Base-by-base conservation (phyloP, 768 basidiomycete genomes). In the Gyrodon lividus region DNA sequence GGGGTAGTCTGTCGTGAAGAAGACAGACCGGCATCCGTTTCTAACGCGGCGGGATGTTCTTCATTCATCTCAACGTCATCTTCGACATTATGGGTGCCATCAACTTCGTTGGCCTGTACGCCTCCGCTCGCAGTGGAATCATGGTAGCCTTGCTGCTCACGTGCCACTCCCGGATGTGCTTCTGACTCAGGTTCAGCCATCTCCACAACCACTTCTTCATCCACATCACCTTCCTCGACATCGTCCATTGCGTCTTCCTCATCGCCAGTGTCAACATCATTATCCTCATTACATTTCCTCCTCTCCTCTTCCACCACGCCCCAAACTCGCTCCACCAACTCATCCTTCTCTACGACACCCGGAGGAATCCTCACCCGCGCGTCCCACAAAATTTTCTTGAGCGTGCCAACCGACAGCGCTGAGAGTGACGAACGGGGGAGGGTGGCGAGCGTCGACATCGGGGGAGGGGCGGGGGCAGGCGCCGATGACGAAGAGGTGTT, bases 381-480 rank as follows among this genome's bases (percentile, higher is more conserved):
- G 48, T 83, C 82, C 62, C 83, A 91, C 19, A 97, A 68, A 17
- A 96, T 78, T 2, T 77, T 75, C 66, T 97, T 97, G 42, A 97
- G 74, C n/a, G 77, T 70, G 20, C 81, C 72, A 48, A 95, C 81
- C 6, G 86, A 81, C 13, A 96, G 74, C 3, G 75, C 68, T 2
- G 75, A 66, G n/a, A 95, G 69, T 13, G 76, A 74, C 6, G 78
- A 79, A 1, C 74, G 63, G 0, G 81, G 68, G 76, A 91, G 83
- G 0, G 73, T 71, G 2, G 95, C 73, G 4, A 97, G 75, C 34
- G 55, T 88, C 77, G 30, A 96, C 80, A 39, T 86, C 72, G 9
- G 89, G 31, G 31, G 89, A 2, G 78, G 63, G 46, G 76, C 56
- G 6, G 80, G 74, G n/a, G 52, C 54, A 2, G 61, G 38, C 22